phyloP scores from a whole-genome alignment of 1,284 basidiomycete genomes.

The Marasmius sp. region DNA sequence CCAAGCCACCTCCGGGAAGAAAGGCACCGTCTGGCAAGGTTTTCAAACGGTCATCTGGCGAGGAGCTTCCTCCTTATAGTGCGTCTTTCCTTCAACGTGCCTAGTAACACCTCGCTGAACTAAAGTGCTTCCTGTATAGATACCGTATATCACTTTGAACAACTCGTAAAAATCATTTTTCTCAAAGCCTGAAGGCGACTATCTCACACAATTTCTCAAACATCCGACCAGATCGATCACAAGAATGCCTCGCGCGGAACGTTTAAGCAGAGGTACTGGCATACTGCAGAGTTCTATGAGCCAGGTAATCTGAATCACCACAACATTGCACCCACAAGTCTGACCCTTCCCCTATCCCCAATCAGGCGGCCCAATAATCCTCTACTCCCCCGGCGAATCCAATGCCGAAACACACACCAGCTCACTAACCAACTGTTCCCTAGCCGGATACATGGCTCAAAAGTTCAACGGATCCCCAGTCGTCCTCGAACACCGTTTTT shows the following conservation, averaged over 20 bases:
- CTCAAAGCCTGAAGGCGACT: background rate
- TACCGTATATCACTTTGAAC: constrained; percentile 58
- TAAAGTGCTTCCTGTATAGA: constrained; percentile 14
- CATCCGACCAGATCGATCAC: constrained; percentile 55
- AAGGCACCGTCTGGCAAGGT: no score
- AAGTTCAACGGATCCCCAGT: constrained; percentile 62
- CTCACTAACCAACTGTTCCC: constrained; percentile 64
- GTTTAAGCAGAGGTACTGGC: constrained; percentile 74
- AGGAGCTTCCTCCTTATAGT: no score
- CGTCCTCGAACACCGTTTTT: constrained; percentile 52
- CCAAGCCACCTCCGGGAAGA: no score
- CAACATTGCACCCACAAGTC: background rate
- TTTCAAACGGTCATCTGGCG: no score
- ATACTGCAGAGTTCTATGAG: constrained; percentile 62
- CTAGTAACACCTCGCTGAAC: no score
- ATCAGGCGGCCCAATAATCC: constrained; percentile 72
- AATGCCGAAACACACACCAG: constrained; percentile 45
- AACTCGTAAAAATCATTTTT: background rate
- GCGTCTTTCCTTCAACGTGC: no score
- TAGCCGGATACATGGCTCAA: constrained; percentile 68
- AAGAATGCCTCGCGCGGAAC: constrained; percentile 68
- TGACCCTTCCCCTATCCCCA: no score
- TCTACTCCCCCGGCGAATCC: constrained; percentile 50
- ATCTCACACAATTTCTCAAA: background rate
- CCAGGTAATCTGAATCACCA: constrained; percentile 43